Conservation (phyloP, 208 protist genomes). For the Strigomonas culicis region DNA sequence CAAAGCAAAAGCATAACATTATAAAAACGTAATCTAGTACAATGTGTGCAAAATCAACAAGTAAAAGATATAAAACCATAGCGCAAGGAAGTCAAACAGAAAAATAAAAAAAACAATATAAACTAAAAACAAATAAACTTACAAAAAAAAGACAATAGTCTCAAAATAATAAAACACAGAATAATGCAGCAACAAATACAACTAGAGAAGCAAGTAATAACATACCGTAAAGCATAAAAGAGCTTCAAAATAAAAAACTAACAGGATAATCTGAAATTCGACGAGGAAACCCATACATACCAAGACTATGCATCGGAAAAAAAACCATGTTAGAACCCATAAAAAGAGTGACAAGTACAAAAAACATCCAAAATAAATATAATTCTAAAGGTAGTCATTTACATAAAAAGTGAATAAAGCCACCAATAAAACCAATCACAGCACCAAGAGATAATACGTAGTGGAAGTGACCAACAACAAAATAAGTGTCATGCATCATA, state of each 20-base stretch:
- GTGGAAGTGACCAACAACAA: slow-evolving; percentile 64
- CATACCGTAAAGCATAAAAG: slow-evolving; percentile 63
- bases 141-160: slow-evolving; percentile 69
- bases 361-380: slow-evolving; percentile 60
- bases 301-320: slow-evolving; percentile 61
- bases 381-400: slow-evolving; percentile 58
- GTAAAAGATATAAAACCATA: slow-evolving; percentile 47
- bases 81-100: slow-evolving; percentile 41
- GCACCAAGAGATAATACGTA: slow-evolving; percentile 52
- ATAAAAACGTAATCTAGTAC: slow-evolving; percentile 61
- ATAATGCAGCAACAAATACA: slow-evolving; percentile 52
- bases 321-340: slow-evolving; percentile 56
- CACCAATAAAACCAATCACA: slow-evolving; percentile 50
- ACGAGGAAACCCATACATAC: slow-evolving; percentile 58
- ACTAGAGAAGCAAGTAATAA: slow-evolving; percentile 35
- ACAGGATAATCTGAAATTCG: slow-evolving; percentile 63
- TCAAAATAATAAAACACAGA: slow-evolving; percentile 58
- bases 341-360: slow-evolving; percentile 46
- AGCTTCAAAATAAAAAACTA: slow-evolving; percentile 63
- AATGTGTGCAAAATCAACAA: slow-evolving; percentile 65
- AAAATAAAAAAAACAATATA: slow-evolving; percentile 71
- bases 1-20: slow-evolving; percentile 67
- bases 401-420: slow-evolving; percentile 47
- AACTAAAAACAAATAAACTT: slow-evolving; percentile 52
- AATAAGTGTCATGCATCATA: slow-evolving; percentile 59